Evolutionary conservation across 306 rosid genomes (phyloP), one percentile per base, ranked within the genome.

Genomic region (Cucurbita ficifolia): DNA sequence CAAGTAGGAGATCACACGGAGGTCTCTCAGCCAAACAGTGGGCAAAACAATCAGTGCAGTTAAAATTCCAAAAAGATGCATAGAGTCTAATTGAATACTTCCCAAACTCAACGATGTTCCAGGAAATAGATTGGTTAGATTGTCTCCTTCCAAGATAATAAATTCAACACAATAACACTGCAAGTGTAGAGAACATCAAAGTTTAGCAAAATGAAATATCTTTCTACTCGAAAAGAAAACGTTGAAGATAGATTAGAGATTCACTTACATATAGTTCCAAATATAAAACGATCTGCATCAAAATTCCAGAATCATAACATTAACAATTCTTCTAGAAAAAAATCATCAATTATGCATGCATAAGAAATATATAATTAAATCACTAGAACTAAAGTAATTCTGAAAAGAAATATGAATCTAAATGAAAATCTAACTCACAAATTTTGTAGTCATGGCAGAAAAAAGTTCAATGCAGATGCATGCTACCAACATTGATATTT

Each of bases 101-200:
- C 86, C 88, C 82, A 57, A 88, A 69, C 81, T 58, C 76, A 92
- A 75, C 43, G 88, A 84, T 75, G 92, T 79, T 74, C 94, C 87
- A 7, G 94, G 92, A 80, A 87, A 92, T 75, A 89, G 74, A 57
- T 86, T 81, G 18, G 88, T 72, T 58, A 92, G 97, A 75, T 89
- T 92, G 76, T 92, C 96, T 70, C 96, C 96, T 88, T 89, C 97
- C 79, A 89, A 76, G 80, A 85, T 89, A 56, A 92, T 88, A 77
- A 82, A 88, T 70, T 92, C 95, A 76, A 92, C 90, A 72, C 96
- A 89, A 72, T 85, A 89, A 78, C 86, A 80, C 97, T 89, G 85
- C 82, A 72, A 6, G 72, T 55, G 64, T 64, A 35, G 59, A 77
- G 53, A 79, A 42, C 1, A 76, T 12, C 53, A 51, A 1, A 45